Evolutionary conservation across 2,329 filamentous ascomycete species (phyloP).

Genomic region (Epichloe baconii): DNA sequence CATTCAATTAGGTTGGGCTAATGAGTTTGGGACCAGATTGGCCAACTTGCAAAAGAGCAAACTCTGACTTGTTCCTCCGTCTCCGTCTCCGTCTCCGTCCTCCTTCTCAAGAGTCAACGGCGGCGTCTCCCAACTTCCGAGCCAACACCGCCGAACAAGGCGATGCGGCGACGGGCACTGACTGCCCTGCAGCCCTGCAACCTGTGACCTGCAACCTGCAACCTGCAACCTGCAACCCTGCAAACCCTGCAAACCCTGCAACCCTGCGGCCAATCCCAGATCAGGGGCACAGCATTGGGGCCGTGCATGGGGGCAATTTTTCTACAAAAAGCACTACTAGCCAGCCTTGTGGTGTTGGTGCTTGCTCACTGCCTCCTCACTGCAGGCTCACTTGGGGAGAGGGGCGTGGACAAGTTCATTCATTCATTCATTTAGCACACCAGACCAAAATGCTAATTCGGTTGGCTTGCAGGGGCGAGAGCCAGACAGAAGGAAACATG

Average conservation of each 20-base stretch:
- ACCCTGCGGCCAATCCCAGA: constrained; percentile 7
- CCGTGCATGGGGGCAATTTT: constrained; percentile 8
- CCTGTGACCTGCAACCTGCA: too few relatives aligned
- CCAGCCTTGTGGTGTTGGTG: background rate
- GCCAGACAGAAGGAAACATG: too few relatives aligned
- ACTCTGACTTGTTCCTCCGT: background rate
- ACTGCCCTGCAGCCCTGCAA: background rate
- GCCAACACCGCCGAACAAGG: constrained; percentile 5
- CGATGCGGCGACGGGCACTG: constrained; percentile 8
- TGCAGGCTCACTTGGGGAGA: background rate
- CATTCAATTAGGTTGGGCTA: constrained; percentile 6
- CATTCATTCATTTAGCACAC: background rate
- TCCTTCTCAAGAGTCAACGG: too few relatives aligned
- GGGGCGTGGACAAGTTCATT: background rate
- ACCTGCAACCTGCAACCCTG: too few relatives aligned
- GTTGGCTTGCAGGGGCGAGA: too few relatives aligned
- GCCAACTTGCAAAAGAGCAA: constrained; percentile 14
- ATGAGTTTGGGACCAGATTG: constrained; percentile 12
- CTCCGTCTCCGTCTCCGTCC: too few relatives aligned
- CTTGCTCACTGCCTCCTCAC: too few relatives aligned
- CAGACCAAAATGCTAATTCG: background rate
- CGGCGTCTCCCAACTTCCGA: background rate
- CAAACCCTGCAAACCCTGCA: too few relatives aligned
- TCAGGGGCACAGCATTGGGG: constrained; percentile 9
- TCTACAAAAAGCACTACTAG: background rate